Conservation (phyloP, 2,329 filamentous ascomycete species). For the Biscogniauxia marginata region DNA sequence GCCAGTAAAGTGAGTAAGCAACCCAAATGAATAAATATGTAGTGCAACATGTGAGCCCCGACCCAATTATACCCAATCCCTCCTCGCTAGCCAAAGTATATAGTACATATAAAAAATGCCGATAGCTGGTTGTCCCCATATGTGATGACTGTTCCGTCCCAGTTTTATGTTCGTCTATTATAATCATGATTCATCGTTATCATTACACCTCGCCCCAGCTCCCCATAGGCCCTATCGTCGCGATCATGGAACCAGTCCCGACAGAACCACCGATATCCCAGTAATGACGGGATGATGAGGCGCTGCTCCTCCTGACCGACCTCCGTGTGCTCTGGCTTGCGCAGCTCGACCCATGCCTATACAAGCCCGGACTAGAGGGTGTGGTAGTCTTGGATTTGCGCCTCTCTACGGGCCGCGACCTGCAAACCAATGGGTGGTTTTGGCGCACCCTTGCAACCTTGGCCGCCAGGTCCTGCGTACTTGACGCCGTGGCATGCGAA, state of each 20-base stretch:
- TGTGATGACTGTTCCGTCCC: background rate
- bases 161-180: background rate
- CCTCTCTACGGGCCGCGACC: constrained; percentile 52
- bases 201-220: constrained; percentile 71
- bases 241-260: constrained; percentile 71
- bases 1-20: constrained; percentile 3
- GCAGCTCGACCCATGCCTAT: constrained; percentile 64
- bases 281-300: constrained; percentile 74
- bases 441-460: constrained; percentile 82
- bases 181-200: constrained; percentile 2
- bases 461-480: constrained; percentile 65
- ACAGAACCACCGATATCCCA: constrained; percentile 87
- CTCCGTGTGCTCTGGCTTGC: constrained; percentile 84
- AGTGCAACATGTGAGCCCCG: too few relatives aligned
- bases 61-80: too few relatives aligned
- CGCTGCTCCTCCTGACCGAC: constrained; percentile 64
- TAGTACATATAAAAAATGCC: background rate
- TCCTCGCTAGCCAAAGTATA: too few relatives aligned
- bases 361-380: constrained; percentile 47
- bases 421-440: constrained; percentile 81
- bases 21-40: background rate
- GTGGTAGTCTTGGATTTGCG: constrained; percentile 56
- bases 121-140: background rate
- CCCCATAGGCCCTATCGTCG: constrained; percentile 65
- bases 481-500: constrained; percentile 48